Evolutionary conservation across 2,329 filamentous ascomycete species (phyloP).

Genomic region (Penicillium vulpinum): DNA sequence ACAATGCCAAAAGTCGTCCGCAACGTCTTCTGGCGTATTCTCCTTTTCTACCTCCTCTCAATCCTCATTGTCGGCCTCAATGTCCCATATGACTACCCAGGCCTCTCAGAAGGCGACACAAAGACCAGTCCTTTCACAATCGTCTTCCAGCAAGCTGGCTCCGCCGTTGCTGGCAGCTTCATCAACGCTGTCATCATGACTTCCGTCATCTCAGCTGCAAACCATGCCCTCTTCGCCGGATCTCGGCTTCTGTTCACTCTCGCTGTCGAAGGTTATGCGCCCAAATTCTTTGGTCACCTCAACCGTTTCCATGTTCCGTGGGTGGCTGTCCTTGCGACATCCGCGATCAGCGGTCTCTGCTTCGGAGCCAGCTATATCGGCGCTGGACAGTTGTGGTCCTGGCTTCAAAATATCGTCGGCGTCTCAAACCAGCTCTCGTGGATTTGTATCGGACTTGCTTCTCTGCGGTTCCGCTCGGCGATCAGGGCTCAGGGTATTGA

Average conservation of each 20-base stretch:
- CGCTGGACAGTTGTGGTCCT: slow-evolving; percentile 64
- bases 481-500: slow-evolving; percentile 60
- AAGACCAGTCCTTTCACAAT: slow-evolving; percentile 59
- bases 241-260: slow-evolving; percentile 59
- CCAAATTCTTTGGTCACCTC: slow-evolving; percentile 53
- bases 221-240: slow-evolving; percentile 60
- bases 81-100: slow-evolving; percentile 57
- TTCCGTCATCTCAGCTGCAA: slow-evolving; percentile 59
- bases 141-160: slow-evolving; percentile 61
- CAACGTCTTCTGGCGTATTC: slow-evolving; percentile 65
- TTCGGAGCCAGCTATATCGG: slow-evolving; percentile 67
- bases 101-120: slow-evolving; percentile 46
- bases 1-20: slow-evolving; percentile 64
- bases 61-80: slow-evolving; percentile 60
- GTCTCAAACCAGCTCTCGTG: slow-evolving; percentile 68
- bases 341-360: slow-evolving; percentile 57
- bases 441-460: slow-evolving; percentile 63
- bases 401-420: slow-evolving; percentile 67
- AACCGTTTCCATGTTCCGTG: slow-evolving; percentile 56
- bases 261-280: slow-evolving; percentile 57
- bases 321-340: slow-evolving; percentile 57
- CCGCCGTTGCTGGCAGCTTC: slow-evolving; percentile 56
- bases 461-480: slow-evolving; percentile 63
- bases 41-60: slow-evolving; percentile 56
- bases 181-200: slow-evolving; percentile 65